A percentile compares a stretch with the other conserved stretches of the same genome.
Evolutionary conservation across 1,284 basidiomycete species (phyloP).

Genomic region (Cryptococcus deneoformans): DNA sequence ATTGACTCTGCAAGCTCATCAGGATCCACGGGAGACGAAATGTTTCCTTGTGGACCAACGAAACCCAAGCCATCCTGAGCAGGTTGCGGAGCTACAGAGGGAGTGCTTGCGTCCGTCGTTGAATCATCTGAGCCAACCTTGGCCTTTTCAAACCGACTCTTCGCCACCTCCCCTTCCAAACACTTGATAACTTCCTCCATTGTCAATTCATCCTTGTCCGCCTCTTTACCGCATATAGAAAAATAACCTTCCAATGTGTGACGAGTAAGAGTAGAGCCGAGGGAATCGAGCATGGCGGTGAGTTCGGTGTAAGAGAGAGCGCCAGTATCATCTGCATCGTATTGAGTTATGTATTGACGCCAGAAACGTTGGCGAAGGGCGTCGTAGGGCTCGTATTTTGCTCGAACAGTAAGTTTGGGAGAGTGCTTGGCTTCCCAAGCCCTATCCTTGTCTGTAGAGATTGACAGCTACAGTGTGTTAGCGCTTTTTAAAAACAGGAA

Average conservation of each 20-base stretch:
- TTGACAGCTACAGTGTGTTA: slow-evolving; percentile 30
- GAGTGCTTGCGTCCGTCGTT: slow-evolving; percentile 19
- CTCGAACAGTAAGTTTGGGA: slow-evolving; percentile 57
- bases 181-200: slow-evolving; percentile 75
- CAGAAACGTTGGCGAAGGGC: slow-evolving; percentile 88
- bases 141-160: slow-evolving; percentile 68
- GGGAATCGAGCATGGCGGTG: slow-evolving; percentile 93
- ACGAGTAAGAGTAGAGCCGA: slow-evolving; percentile 84
- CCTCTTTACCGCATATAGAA: slow-evolving; percentile 63
- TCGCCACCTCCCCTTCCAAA: slow-evolving; percentile 69
- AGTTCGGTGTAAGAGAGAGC: slow-evolving; percentile 80
- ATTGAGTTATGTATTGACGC: slow-evolving; percentile 84
- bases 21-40: slow-evolving; percentile 31
- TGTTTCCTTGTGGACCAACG: slow-evolving; percentile 30
- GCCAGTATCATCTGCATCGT: slow-evolving; percentile 84
- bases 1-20: slow-evolving; percentile 38
- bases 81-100: slow-evolving; percentile 29
- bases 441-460: slow-evolving; percentile 43
- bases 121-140: slow-evolving; percentile 21
- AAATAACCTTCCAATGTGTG: slow-evolving; percentile 82
- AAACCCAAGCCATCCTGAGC: slow-evolving; percentile 29
- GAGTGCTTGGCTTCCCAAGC: slow-evolving; percentile 47
- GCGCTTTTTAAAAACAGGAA: neutral
- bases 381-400: slow-evolving; percentile 93
- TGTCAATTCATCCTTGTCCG: slow-evolving; percentile 67